Conservation (phyloP, 1,139 yeast genomes). For the Yamadazyma dendronema region DNA sequence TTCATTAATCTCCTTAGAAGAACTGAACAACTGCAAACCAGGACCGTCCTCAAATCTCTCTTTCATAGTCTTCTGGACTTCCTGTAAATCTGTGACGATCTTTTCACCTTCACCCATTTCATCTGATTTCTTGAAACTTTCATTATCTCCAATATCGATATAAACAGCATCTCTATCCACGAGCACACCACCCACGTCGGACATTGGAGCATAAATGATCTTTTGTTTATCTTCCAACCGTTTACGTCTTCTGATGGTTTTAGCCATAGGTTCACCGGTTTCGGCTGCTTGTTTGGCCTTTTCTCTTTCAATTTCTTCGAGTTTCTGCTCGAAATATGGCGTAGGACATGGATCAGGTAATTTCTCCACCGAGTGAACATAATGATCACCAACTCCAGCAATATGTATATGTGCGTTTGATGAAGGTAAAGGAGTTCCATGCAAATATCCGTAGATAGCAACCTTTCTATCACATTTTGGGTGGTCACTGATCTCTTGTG, state of each 20-base stretch:
- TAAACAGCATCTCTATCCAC: constrained; percentile 97
- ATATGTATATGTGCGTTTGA: constrained; percentile 82
- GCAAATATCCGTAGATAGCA: constrained; percentile 90
- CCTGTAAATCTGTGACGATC: constrained; percentile 77
- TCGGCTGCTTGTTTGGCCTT: constrained; percentile 62
- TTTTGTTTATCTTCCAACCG: constrained; percentile 93
- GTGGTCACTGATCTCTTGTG: constrained; percentile 72
- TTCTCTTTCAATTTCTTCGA: constrained; percentile 77
- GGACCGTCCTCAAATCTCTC: constrained; percentile 62
- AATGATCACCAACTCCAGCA: constrained; percentile 93
- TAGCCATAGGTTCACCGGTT: constrained; percentile 53
- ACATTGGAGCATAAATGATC: constrained; percentile 97
- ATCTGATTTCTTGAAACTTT: constrained; percentile 61
- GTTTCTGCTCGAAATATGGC: constrained; percentile 82
- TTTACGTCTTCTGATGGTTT: constrained; percentile 70
- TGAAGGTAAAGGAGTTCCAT: constrained; percentile 83
- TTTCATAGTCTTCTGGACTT: constrained; percentile 60
- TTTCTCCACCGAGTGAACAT: constrained; percentile 74
- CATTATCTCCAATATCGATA: constrained; percentile 75
- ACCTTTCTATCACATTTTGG: constrained; percentile 85
- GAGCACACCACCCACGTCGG: constrained; percentile 96
- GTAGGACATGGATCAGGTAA: constrained; percentile 99
- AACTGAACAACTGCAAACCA: constrained; percentile 71
- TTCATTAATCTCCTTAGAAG: constrained; percentile 50
- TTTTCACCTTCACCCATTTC: constrained; percentile 82